Conservation (phyloP, 495 filamentous ascomycete species). For the Cercophora scortea region DNA sequence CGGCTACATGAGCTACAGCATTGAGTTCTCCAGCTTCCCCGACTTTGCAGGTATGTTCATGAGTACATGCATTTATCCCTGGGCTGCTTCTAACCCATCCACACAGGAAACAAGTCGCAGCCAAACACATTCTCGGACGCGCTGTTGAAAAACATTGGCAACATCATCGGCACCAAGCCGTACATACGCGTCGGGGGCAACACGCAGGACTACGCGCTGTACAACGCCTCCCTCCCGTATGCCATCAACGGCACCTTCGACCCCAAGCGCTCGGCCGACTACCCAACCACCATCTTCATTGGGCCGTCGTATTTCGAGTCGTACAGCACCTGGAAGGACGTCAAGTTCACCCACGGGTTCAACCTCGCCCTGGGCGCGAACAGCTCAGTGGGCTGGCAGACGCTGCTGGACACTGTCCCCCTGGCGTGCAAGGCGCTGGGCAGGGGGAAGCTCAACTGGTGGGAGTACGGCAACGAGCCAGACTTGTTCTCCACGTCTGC, state of each 20-base stretch:
- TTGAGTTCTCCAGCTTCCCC: constrained; percentile 55
- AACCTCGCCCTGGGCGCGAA: constrained; percentile 53
- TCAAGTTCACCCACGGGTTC: constrained; percentile 56
- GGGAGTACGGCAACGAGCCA: constrained; percentile 64
- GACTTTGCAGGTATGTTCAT: constrained; percentile 50
- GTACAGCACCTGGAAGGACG: constrained; percentile 49
- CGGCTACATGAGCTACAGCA: constrained; percentile 51
- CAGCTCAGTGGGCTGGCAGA: constrained; percentile 41
- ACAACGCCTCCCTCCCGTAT: constrained; percentile 44
- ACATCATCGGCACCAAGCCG: constrained; percentile 43
- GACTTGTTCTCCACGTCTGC: constrained; percentile 51
- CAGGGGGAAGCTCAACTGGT: constrained; percentile 42
- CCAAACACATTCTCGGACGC: constrained; percentile 54
- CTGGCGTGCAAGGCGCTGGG: constrained; percentile 53
- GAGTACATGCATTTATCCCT: not conserved
- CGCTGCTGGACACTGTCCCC: constrained; percentile 45
- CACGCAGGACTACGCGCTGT: constrained; percentile 56
- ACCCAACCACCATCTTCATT: constrained; percentile 53
- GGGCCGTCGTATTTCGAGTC: constrained; percentile 61
- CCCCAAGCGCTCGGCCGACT: constrained; percentile 44
- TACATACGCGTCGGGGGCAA: constrained; percentile 55
- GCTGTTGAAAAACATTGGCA: constrained; percentile 43
- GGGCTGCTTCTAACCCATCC: not conserved
- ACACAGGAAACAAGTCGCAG: constrained; percentile 34
- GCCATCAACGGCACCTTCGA: constrained; percentile 49